A percentile compares a stretch with the other conserved stretches of the same genome.
These are phyloP conservation scores for Ilyonectria robusta DNA, from an alignment of 2,329 filamentous ascomycete species.

Conservation along the genomic window DNA sequence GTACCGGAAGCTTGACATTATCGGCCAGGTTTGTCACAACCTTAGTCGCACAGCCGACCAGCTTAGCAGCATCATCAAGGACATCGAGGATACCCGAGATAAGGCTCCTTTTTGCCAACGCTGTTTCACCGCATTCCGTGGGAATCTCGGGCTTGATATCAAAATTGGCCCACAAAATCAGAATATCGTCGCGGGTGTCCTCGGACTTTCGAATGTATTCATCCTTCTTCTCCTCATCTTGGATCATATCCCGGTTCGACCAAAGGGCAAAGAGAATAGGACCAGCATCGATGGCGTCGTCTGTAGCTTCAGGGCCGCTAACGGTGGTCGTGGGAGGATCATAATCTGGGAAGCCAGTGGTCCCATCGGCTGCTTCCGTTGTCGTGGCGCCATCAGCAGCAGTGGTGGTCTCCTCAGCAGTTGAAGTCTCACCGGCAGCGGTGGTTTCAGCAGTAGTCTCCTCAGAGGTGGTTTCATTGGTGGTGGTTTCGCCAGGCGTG, in stretches of 20 bases:
- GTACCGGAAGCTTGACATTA: slow-evolving; percentile 19
- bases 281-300: slow-evolving; percentile 3
- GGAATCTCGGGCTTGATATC: slow-evolving; percentile 23
- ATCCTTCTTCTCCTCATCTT: slow-evolving; percentile 16
- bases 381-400: neutral
- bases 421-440: neutral
- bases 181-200: slow-evolving; percentile 22
- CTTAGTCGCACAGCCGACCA: slow-evolving; percentile 12
- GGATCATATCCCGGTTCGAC: slow-evolving; percentile 26
- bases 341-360: slow-evolving; percentile 13
- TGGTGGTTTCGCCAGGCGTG: neutral
- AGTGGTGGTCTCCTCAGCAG: neutral
- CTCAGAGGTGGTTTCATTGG: neutral
- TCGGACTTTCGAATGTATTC: slow-evolving; percentile 27
- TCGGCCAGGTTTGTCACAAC: slow-evolving; percentile 13
- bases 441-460: neutral
- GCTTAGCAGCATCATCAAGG: slow-evolving; percentile 8
- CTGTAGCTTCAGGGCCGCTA: slow-evolving; percentile 11
- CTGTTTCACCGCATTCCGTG: slow-evolving; percentile 8
- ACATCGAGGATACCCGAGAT: slow-evolving; percentile 21
- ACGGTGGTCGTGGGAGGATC: slow-evolving; percentile 13
- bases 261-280: slow-evolving; percentile 24
- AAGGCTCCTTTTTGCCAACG: slow-evolving; percentile 25
- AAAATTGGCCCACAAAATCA: slow-evolving; percentile 21
- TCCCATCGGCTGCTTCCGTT: neutral